A percentile compares a stretch with the other conserved stretches of the same genome.
Evolutionary conservation across 1,284 basidiomycete species (phyloP).

Genomic region (Marasmius oreades): DNA sequence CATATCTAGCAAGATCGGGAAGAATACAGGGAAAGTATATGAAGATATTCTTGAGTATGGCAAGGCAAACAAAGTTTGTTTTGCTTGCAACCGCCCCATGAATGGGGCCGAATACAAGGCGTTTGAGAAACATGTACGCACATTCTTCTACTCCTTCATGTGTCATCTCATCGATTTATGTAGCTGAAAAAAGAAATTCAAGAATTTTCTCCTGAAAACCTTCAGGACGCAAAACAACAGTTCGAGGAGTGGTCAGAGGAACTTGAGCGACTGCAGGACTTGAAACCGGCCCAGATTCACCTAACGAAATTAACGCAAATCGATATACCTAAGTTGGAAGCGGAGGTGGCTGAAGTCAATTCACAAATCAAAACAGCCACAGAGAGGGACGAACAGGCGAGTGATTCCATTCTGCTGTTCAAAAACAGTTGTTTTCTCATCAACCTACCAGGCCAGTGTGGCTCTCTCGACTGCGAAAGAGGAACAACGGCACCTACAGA

Average conservation of each 20-base stretch:
- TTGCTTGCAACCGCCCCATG: slow-evolving; percentile 74
- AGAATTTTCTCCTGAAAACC: slow-evolving; percentile 38
- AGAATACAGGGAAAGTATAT: slow-evolving; percentile 55
- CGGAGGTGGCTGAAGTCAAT: slow-evolving; percentile 59
- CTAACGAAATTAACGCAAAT: slow-evolving; percentile 50
- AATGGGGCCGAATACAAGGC: slow-evolving; percentile 55
- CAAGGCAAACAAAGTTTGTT: slow-evolving; percentile 66
- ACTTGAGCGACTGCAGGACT: slow-evolving; percentile 51
- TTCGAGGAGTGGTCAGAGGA: slow-evolving; percentile 61
- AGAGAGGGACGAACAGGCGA: slow-evolving; percentile 56
- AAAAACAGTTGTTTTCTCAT: slow-evolving; percentile 7
- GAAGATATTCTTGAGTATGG: slow-evolving; percentile 60
- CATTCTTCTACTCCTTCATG: background rate
- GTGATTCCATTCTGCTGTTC: slow-evolving; percentile 11
- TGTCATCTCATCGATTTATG: slow-evolving; percentile 4
- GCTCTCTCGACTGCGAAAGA: slow-evolving; percentile 44
- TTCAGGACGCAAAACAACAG: slow-evolving; percentile 42
- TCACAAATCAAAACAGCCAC: slow-evolving; percentile 47
- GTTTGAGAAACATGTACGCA: slow-evolving; percentile 68
- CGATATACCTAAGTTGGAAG: slow-evolving; percentile 68
- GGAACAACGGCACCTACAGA: slow-evolving; percentile 60
- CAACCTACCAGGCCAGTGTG: slow-evolving; percentile 39
- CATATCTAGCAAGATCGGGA: slow-evolving; percentile 20
- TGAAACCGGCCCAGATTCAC: slow-evolving; percentile 53
- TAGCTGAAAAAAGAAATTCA: slow-evolving; percentile 59